Base-by-base conservation (phyloP, 768 basidiomycete species). In the Phlebiopsis flavidoalba region DNA sequence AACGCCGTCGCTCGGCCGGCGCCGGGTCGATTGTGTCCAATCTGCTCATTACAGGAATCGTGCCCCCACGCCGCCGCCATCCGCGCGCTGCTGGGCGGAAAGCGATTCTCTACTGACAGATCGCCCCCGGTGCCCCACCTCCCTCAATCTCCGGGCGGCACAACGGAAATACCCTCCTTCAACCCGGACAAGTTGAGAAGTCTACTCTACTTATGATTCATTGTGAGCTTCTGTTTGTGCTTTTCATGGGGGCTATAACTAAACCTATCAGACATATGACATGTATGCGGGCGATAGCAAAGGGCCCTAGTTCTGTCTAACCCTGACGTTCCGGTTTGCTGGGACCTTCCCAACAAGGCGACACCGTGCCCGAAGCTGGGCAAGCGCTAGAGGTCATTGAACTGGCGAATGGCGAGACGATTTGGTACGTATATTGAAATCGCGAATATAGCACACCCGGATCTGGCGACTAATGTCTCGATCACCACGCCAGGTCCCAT, bases 41-140 rank as follows among this genome's bases (percentile, higher is more conserved):
- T 65, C n/a, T 85, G 87, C 59, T 92, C 91, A 47, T 78, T 92
- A 31, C 86, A 89, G 65, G 92, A n/a, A 93, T 65, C 87, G 91
- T 56, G 87, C 77, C 12, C 91, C 91, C 11, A 93, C 92, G 8
- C 91, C 91, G n/a, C 92, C 91, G 17, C 92, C 92, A 35, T n/a
- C 85, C 88, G 14, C 83, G 83, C 64, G 17, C 75, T 82, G 5
- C 76, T 79, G 51, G 70, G 71, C 43, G 64, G 72, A 35, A 81
- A 80, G 63, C 83, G 88, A 40, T 90, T 91, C 74, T 88, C 89
- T 21, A 77, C 74, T 60, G 86, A 87, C 65, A 75, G 75, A 40
- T 80, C 86, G 2, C 89, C 89, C 47, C 90, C 90, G 10, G 77
- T 91, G 37, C 89, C 90, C 10, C 81, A 81, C 43, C 70, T 88